phyloP scores from a whole-genome alignment of 768 basidiomycete species.

The Boletus patriciae region DNA sequence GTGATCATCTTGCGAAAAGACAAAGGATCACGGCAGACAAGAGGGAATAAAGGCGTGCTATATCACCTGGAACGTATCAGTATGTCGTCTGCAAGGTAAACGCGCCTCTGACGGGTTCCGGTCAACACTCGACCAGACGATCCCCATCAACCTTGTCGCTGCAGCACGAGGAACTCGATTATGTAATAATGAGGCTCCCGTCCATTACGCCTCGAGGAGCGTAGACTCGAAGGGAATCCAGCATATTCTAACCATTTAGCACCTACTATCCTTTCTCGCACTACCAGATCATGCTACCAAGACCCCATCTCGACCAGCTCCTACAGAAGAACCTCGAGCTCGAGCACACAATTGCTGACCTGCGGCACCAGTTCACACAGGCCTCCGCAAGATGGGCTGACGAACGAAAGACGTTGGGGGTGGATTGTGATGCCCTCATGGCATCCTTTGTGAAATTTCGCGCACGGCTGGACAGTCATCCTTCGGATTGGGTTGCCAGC shows the following conservation, averaged over 20 bases:
- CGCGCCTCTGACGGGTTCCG: constrained; percentile 4
- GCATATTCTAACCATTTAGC: neutral
- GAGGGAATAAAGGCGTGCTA: neutral
- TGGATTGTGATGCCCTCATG: constrained; percentile 28
- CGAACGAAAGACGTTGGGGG: constrained; percentile 25
- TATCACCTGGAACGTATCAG: constrained; percentile 5
- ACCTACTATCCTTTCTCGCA: neutral
- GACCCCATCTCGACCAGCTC: constrained; percentile 30
- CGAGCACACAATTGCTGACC: constrained; percentile 28
- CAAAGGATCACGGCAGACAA: neutral
- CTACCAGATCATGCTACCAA: constrained; percentile 22
- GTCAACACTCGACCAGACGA: constrained; percentile 1
- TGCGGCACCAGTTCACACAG: constrained; percentile 30
- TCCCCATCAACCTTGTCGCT: constrained; percentile 9
- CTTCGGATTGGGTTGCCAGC: constrained; percentile 12
- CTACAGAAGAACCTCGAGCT: constrained; percentile 31
- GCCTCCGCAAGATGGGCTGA: constrained; percentile 31
- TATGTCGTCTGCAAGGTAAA: neutral
- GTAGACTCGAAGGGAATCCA: neutral
- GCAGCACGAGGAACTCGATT: constrained; percentile 7
- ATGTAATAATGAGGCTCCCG: constrained; percentile 9
- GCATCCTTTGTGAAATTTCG: constrained; percentile 34
- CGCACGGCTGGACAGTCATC: constrained; percentile 23
- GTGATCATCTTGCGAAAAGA: constrained; percentile 24
- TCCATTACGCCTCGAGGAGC: neutral